Conservation (phyloP, 2,329 filamentous ascomycete species). For the Microsporum audouinii region DNA sequence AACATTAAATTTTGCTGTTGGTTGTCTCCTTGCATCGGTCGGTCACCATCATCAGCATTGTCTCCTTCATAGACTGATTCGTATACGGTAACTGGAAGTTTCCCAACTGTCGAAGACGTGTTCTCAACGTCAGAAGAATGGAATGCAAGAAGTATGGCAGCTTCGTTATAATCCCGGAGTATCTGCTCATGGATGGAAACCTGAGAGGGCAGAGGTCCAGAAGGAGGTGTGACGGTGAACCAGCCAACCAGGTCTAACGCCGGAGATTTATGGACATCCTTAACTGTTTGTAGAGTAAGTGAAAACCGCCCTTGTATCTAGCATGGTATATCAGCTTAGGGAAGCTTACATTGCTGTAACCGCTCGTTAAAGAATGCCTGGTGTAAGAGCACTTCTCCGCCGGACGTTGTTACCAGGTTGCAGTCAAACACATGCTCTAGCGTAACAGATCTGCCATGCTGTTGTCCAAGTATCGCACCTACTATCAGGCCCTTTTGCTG, state of each 20-base stretch:
- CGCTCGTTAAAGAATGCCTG: slow-evolving; percentile 62
- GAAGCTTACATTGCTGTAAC: slow-evolving; percentile 66
- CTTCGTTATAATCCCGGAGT: slow-evolving; percentile 65
- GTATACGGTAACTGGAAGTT: slow-evolving; percentile 81
- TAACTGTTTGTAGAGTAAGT: slow-evolving; percentile 46
- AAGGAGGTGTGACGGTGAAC: slow-evolving; percentile 67
- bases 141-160: slow-evolving; percentile 76
- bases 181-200: slow-evolving; percentile 70
- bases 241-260: slow-evolving; percentile 80
- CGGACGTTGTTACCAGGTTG: slow-evolving; percentile 41
- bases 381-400: slow-evolving; percentile 53
- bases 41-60: slow-evolving; percentile 43
- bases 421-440: slow-evolving; percentile 91
- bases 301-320: background rate
- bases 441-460: slow-evolving; percentile 80
- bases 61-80: slow-evolving; percentile 72
- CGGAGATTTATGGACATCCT: slow-evolving; percentile 74
- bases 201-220: slow-evolving; percentile 56
- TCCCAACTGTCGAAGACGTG: slow-evolving; percentile 53
- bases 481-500: slow-evolving; percentile 63
- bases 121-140: slow-evolving; percentile 52
- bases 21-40: slow-evolving; percentile 64
- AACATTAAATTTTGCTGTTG: slow-evolving; percentile 47
- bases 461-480: slow-evolving; percentile 80
- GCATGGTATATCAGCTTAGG: background rate